Evolutionary conservation across 2,329 filamentous ascomycete species (phyloP), one percentile per base, ranked within the genome.

Genomic region (Fusarium cicatricum): DNA sequence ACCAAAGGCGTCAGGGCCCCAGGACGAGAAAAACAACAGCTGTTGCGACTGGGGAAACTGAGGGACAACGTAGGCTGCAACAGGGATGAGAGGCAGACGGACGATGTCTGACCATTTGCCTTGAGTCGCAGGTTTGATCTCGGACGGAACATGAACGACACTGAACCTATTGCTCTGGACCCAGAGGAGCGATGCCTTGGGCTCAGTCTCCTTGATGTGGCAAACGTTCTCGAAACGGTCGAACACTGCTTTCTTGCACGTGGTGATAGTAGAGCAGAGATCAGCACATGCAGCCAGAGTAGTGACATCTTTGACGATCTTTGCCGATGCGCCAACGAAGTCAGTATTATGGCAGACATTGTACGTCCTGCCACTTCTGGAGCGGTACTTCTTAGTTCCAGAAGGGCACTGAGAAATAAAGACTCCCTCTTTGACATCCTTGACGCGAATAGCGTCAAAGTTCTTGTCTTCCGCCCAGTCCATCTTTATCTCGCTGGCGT

Each of bases 211-310:
- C 14, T 64, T 63, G 16, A 64, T 56, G 3, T 64, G 60, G 19
- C 60, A 64, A 21, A 61, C 46, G 37, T 68, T 68, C 4, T 62
- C 39, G 46, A 46, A 39, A 45, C 56, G 14, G 37, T 68, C 65
- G 7, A 60, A 67, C 1, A 68, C 65, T 5, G 60, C 60, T 17
- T 64, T 64, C 2, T 28, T 57, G 12, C 60, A 64, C 3, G 36
- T 34, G 10, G 45, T 39, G 4, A 46, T 53, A 5, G 33, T 49
- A 8, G 60, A 57, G 45, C 60, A 64, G 10, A 60, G 39, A 4
- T 63, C 60, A 15, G 60, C 60, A 1, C 60, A 64, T 2, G 60
- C 59, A 11, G 56, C 52, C 2, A 64, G 47, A 37, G 51, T 49
- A 7, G 56, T 50, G 5, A 39, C 38, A 17, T 43, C 40, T 16